Evolutionary conservation across 139 green algal genomes (phyloP).

Genomic region (Tetradesmus obliquus): DNA sequence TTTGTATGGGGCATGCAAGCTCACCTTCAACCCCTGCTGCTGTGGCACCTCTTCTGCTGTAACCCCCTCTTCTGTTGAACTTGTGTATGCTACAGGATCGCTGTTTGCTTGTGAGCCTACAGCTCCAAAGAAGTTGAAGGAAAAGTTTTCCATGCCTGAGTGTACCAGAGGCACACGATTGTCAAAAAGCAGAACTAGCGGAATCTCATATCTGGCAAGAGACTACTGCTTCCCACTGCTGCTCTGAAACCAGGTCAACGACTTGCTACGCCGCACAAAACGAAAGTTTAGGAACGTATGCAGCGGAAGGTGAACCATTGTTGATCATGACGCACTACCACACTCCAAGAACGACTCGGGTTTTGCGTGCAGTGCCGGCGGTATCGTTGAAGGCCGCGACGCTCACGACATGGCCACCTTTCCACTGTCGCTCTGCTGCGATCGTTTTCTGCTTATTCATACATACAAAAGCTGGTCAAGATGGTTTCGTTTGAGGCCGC

Average conservation of each 20-base stretch:
- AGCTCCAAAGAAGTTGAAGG: constrained; percentile 39
- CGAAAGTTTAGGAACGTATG: too few relatives aligned
- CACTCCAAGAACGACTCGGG: background rate
- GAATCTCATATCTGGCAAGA: background rate
- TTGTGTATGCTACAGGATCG: background rate
- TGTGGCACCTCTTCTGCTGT: constrained; percentile 9
- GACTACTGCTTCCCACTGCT: background rate
- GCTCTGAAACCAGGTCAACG: background rate
- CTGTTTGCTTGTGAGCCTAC: background rate
- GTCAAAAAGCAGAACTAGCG: background rate
- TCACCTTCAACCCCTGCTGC: background rate
- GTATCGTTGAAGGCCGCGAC: background rate
- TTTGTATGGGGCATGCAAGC: background rate
- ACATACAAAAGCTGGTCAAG: background rate
- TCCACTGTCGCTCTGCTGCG: background rate
- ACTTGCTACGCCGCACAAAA: background rate
- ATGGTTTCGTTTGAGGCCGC: constrained; percentile 28
- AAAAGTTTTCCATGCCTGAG: constrained; percentile 19
- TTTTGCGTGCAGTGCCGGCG: background rate
- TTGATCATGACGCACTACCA: background rate
- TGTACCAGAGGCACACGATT: background rate
- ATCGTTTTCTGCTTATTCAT: background rate
- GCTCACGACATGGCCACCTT: background rate
- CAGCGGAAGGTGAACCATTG: too few relatives aligned
- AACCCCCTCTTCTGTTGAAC: background rate